phyloP scores from a whole-genome alignment of 495 filamentous ascomycete species.

The Baudoinia panamericana region DNA sequence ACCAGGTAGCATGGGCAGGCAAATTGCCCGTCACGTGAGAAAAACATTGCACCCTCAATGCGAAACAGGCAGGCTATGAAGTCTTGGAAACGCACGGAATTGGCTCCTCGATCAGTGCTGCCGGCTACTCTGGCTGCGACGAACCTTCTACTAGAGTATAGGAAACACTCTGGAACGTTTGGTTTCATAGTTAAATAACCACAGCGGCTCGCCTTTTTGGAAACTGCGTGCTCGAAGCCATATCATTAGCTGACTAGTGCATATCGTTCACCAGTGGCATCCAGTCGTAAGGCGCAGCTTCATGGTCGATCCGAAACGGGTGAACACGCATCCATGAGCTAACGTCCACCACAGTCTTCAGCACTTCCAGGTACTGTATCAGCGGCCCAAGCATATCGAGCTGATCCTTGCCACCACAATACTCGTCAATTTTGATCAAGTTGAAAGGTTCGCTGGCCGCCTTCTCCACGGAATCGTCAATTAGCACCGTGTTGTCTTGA shows the following conservation, averaged over 20 bases:
- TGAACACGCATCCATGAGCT: conserved; percentile 22
- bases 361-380: conserved; percentile 25
- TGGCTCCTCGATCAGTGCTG: too few species aligned
- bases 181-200: too few species aligned
- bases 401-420: conserved; percentile 32
- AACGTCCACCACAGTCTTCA: conserved; percentile 32
- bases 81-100: too few species aligned
- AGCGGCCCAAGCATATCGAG: conserved; percentile 29
- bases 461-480: conserved; percentile 75
- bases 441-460: conserved; percentile 74
- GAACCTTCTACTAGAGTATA: too few species aligned
- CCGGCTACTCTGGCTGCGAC: too few species aligned
- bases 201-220: too few species aligned
- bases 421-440: conserved; percentile 67
- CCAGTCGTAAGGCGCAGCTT: conserved; percentile 1
- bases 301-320: not conserved
- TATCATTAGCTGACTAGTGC: not conserved
- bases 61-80: too few species aligned
- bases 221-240: too few species aligned
- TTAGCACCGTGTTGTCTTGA: conserved; percentile 77
- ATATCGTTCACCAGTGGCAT: conserved; percentile 3
- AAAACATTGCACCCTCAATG: too few species aligned
- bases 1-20: too few species aligned
- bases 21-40: too few species aligned
- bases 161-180: too few species aligned